Evolutionary conservation across 2,329 filamentous ascomycete species (phyloP).

Genomic region (Ophiocordyceps camponoti-leonardi): DNA sequence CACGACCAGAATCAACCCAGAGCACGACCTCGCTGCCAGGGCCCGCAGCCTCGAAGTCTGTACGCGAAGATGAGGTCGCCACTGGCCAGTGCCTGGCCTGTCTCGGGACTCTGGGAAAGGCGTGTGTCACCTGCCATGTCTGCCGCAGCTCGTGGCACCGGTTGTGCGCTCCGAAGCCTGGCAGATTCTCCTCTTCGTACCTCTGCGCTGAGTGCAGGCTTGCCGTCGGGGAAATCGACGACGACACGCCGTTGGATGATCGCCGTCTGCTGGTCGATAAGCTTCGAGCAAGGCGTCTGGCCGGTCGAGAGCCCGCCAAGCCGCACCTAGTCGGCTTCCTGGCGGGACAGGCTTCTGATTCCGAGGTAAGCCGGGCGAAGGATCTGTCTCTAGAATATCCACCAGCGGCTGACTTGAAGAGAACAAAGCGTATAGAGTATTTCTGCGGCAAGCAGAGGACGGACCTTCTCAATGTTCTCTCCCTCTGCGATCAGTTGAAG

Average conservation of each 20-base stretch:
- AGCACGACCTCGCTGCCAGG: slow-evolving; percentile 13
- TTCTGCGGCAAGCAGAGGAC: slow-evolving; percentile 18
- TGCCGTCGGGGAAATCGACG: too few relatives aligned
- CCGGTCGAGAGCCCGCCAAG: slow-evolving; percentile 15
- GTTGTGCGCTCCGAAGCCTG: slow-evolving; percentile 3
- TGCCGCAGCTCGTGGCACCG: slow-evolving; percentile 11
- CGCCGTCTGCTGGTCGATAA: slow-evolving; percentile 12
- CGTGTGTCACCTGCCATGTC: slow-evolving; percentile 6
- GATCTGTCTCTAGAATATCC: background rate
- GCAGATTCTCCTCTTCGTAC: background rate
- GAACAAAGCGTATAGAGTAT: slow-evolving; percentile 18
- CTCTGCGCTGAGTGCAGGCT: slow-evolving; percentile 7
- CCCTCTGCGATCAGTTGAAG: slow-evolving; percentile 22
- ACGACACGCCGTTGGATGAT: slow-evolving; percentile 1
- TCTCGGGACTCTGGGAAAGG: slow-evolving; percentile 1
- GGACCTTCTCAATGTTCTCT: slow-evolving; percentile 22
- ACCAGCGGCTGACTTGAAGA: too few relatives aligned
- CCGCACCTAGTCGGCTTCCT: slow-evolving; percentile 20
- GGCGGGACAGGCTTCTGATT: slow-evolving; percentile 14
- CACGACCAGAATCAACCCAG: slow-evolving; percentile 12
- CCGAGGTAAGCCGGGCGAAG: slow-evolving; percentile 9
- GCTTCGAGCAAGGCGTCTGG: slow-evolving; percentile 15
- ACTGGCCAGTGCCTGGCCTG: slow-evolving; percentile 3
- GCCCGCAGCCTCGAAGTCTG: slow-evolving; percentile 1
- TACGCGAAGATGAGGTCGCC: background rate